Evolutionary conservation across 495 filamentous ascomycete species (phyloP).

Genomic region (Talaromyces trachyspermus): DNA sequence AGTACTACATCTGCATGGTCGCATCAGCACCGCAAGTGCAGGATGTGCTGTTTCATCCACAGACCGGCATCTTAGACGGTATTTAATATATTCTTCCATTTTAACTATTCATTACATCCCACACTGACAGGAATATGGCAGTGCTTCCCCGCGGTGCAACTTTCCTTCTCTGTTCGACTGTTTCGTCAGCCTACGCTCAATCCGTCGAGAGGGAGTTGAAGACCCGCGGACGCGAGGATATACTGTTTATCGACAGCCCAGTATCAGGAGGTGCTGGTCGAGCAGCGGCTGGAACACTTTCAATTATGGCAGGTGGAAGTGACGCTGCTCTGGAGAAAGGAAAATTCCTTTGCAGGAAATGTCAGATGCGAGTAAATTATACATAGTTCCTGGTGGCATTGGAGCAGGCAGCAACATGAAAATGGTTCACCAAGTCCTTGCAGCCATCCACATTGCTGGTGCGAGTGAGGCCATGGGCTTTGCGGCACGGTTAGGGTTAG

Average conservation of each 20-base stretch:
- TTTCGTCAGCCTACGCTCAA: slow-evolving; percentile 58
- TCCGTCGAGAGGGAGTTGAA: slow-evolving; percentile 49
- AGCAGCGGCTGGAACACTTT: slow-evolving; percentile 69
- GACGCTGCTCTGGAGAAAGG: slow-evolving; percentile 51
- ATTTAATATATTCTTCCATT: neutral
- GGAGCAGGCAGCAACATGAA: slow-evolving; percentile 83
- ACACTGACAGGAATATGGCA: slow-evolving; percentile 8
- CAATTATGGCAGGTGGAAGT: slow-evolving; percentile 68
- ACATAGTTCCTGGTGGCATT: slow-evolving; percentile 64
- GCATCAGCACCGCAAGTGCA: slow-evolving; percentile 66
- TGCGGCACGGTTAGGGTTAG: slow-evolving; percentile 58
- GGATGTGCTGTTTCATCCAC: slow-evolving; percentile 53
- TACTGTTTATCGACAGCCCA: slow-evolving; percentile 64
- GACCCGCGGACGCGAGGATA: slow-evolving; percentile 49
- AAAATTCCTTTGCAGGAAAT: slow-evolving; percentile 54
- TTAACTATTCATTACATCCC: neutral
- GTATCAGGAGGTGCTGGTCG: slow-evolving; percentile 71
- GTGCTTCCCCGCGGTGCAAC: slow-evolving; percentile 50
- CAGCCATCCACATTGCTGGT: slow-evolving; percentile 66
- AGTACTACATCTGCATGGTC: slow-evolving; percentile 71
- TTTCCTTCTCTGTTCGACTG: slow-evolving; percentile 68
- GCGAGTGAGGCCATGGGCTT: slow-evolving; percentile 69
- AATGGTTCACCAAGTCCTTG: slow-evolving; percentile 78
- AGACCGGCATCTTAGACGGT: slow-evolving; percentile 46
- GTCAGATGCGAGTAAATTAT: slow-evolving; percentile 54